These are phyloP conservation scores for Aspergillus coremiiformis DNA, from an alignment of 495 filamentous ascomycete genomes.

Conservation along the genomic window DNA sequence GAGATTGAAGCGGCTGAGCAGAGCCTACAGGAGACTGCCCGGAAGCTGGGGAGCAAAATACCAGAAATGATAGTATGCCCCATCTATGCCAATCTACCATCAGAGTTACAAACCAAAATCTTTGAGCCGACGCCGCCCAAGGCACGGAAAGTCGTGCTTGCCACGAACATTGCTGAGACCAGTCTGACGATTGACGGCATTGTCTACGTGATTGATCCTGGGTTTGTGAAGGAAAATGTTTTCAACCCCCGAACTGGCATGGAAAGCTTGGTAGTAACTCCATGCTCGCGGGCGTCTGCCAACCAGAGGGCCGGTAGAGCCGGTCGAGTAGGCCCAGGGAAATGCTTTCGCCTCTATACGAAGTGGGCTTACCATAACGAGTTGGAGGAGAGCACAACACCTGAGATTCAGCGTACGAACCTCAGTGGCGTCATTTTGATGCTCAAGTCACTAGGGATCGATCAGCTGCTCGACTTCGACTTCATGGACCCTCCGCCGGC, in stretches of 20 bases:
- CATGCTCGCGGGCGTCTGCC: slow-evolving; percentile 87
- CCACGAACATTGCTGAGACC: slow-evolving; percentile 88
- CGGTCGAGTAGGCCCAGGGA: slow-evolving; percentile 86
- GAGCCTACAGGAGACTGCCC: slow-evolving; percentile 69
- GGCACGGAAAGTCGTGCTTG: slow-evolving; percentile 77
- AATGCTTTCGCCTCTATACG: slow-evolving; percentile 92
- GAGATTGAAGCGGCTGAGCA: slow-evolving; percentile 83
- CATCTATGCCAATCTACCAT: slow-evolving; percentile 84
- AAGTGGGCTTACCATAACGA: slow-evolving; percentile 94
- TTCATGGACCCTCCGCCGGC: slow-evolving; percentile 93
- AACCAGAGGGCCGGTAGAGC: slow-evolving; percentile 90
- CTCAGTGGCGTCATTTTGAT: slow-evolving; percentile 77
- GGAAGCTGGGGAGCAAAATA: slow-evolving; percentile 75
- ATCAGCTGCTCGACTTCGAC: slow-evolving; percentile 89
- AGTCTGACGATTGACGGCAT: slow-evolving; percentile 85
- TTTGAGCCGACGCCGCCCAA: slow-evolving; percentile 80
- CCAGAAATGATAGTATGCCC: slow-evolving; percentile 80
- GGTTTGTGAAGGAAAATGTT: slow-evolving; percentile 92
- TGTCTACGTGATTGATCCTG: slow-evolving; percentile 85
- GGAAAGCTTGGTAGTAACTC: slow-evolving; percentile 84
- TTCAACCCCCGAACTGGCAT: slow-evolving; percentile 90
- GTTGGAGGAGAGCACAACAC: slow-evolving; percentile 84
- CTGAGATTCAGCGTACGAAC: slow-evolving; percentile 90
- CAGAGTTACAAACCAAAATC: slow-evolving; percentile 78
- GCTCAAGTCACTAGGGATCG: slow-evolving; percentile 86